Evolutionary conservation across 805 yeast genomes (phyloP), one percentile per base, ranked within the genome.

Genomic region (Cyberlindnera mississippiensis): DNA sequence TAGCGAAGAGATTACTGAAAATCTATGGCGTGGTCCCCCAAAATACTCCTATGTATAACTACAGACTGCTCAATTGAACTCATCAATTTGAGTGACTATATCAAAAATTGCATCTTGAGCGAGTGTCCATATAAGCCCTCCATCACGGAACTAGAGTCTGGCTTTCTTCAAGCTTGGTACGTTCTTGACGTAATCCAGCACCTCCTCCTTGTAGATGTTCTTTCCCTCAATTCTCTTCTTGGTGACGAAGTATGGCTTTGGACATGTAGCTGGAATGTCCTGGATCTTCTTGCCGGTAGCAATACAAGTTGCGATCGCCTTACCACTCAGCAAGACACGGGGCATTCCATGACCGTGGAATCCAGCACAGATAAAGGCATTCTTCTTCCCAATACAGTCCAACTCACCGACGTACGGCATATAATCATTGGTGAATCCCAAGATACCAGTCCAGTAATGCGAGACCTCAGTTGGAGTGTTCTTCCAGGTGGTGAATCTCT

Each of bases 321-420:
- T 64, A 13, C 71, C 73, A 33, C 62, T 49, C 6, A 68, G 39
- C 41, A 65, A 64, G 9, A 70, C 67, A 31, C 76, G 57, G 27
- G 77, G 75, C 76, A 73, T 71, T 17, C 78, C 78, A 52, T 73
- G 77, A 3, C 76, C 78, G 33, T 68, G 66, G 54, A 69, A 73
- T 0, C 78, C 78, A 4, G 76, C 75, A 46, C 63, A 56, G n/a
- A 67, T 56, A 44, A 52, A 71, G n/a, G 62, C 57, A 41, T 61
- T 56, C 28, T 53, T 49, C 26, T 59, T 58, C 4, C 48, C 53
- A 17, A 55, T 46, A 9, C 44, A 35, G 20, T 48, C 53, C 24
- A 71, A 42, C 40, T 65, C 69, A 17, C 78, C 78, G 15, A 72
- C 71, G 37, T 64, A 62, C 3, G 78, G 77, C 19, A 63, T 41